These are phyloP conservation scores for Sporothrix pseudoabietina DNA, from an alignment of 2,329 filamentous ascomycete genomes.

Conservation along the genomic window DNA sequence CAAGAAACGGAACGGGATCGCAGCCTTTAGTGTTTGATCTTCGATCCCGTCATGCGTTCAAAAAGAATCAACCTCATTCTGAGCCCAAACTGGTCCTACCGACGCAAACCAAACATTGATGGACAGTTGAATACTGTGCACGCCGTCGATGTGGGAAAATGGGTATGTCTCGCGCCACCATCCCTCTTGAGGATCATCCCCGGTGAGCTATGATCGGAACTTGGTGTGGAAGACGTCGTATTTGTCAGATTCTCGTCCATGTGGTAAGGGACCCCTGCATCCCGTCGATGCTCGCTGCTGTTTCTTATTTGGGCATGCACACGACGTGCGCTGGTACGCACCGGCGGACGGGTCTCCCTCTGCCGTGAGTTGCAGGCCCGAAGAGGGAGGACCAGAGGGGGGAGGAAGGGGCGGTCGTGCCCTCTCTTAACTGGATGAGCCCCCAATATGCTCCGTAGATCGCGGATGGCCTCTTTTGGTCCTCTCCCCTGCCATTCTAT, in stretches of 20 bases:
- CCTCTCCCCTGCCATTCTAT: background rate
- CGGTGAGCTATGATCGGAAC: background rate
- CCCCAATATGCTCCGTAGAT: background rate
- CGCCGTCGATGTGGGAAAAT: background rate
- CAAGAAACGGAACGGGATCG: background rate
- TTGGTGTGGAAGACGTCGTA: background rate
- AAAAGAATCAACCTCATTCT: background rate
- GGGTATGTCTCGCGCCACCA: background rate
- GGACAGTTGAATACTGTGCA: background rate
- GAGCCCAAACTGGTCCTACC: background rate
- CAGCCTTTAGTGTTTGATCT: conserved; percentile 5
- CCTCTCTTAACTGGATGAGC: background rate
- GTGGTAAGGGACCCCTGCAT: background rate
- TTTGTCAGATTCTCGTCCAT: background rate
- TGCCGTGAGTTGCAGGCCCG: background rate
- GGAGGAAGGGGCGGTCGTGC: background rate
- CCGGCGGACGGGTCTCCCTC: background rate
- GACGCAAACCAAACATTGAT: conserved; percentile 11
- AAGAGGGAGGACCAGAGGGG: background rate
- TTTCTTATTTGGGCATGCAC: background rate
- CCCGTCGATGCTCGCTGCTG: background rate
- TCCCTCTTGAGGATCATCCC: background rate
- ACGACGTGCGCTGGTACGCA: no score
- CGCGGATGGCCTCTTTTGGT: background rate
- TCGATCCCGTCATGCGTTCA: conserved; percentile 3